Percentiles rank a stretch among this genome's conserved stretches.
phyloP scores from a whole-genome alignment of 306 rosid species.

The Dalbergia oliveri region DNA sequence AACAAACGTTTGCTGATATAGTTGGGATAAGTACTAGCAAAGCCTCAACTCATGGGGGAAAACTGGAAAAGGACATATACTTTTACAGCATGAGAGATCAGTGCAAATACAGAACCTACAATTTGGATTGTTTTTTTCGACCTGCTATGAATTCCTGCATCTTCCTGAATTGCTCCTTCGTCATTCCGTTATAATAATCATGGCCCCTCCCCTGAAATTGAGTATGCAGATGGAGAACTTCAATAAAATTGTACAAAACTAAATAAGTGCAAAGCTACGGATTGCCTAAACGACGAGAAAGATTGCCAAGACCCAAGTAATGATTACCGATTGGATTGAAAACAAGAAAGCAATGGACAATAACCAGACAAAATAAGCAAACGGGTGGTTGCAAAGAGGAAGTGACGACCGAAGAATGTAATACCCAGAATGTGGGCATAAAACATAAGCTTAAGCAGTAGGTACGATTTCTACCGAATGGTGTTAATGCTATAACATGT shows the following conservation, averaged over 20 bases:
- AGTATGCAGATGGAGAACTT: conserved; percentile 11
- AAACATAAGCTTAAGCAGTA: not conserved
- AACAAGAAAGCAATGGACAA: conserved; percentile 4
- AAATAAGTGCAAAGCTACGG: conserved; percentile 2
- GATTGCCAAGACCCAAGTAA: not conserved
- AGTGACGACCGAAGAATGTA: conserved; percentile 2
- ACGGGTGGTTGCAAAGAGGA: not conserved
- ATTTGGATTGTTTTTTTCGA: conserved; percentile 78
- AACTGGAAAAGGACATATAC: conserved; percentile 22
- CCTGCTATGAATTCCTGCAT: conserved; percentile 93
- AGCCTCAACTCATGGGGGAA: not conserved
- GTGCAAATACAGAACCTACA: conserved; percentile 52
- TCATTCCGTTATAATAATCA: conserved; percentile 85
- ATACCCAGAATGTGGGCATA: not conserved
- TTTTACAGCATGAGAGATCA: conserved; percentile 35
- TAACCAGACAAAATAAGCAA: not conserved
- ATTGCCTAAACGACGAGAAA: not conserved
- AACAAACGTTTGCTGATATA: conserved; percentile 1
- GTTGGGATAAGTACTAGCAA: not conserved
- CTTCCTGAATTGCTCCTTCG: conserved; percentile 82
- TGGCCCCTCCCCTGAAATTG: conserved; percentile 75
- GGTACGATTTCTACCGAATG: not conserved
- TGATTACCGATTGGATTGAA: not conserved
- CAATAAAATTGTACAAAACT: conserved; percentile 16
- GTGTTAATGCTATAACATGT: conserved; percentile 12